Evolutionary conservation across 2,329 filamentous ascomycete species (phyloP), one percentile per base, ranked within the genome.

Genomic region (Calonectria fujianensis): DNA sequence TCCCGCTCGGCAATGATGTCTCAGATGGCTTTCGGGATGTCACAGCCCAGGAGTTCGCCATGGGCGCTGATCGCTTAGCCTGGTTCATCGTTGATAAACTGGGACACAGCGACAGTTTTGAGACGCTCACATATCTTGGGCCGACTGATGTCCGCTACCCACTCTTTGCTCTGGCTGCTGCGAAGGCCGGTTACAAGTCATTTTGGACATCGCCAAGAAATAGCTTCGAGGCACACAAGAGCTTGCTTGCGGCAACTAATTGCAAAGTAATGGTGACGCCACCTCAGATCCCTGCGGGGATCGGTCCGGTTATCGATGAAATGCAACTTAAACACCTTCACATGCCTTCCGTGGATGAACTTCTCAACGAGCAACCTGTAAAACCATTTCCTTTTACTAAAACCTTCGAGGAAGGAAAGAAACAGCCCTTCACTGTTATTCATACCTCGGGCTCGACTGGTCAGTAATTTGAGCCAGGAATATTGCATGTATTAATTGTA

Each of bases 61-160:
- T 41, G 39, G 57, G 32, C 18, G 57, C 14, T 2, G 37, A 63
- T 27, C 57, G 57, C 7, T 31, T 63, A 27, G 35, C 57, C 14
- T 63, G 57, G 57, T 24, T 63, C 24, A 24, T 63, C n/a, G 35
- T 63, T 41, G 57, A 41, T 13, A 41, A 41, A 29, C 57, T 63
- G 24, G 57, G 57, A 5, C 35, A 37, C 8, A 63, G 57, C 27
- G 57, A 63, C 9, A 31, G 3, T 20, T 63, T 63, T 11, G 57
- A 63, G 35, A 63, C 57, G 14, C 9, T 63, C 13, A 63, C 57
- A 2, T 63, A 63, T n/a, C 24, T 63, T 27, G 57, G 57, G 5
- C 57, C 57, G 27, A 63, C 57, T 20, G 57, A 63, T 41, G 39
- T 63, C 35, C 57, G 57, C 24, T 63, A 63, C 16, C 57, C 57